Evolutionary conservation across 345 rosid genomes (phyloP), one percentile per base, ranked within the genome.

Genomic region (Aethionema arabicum): DNA sequence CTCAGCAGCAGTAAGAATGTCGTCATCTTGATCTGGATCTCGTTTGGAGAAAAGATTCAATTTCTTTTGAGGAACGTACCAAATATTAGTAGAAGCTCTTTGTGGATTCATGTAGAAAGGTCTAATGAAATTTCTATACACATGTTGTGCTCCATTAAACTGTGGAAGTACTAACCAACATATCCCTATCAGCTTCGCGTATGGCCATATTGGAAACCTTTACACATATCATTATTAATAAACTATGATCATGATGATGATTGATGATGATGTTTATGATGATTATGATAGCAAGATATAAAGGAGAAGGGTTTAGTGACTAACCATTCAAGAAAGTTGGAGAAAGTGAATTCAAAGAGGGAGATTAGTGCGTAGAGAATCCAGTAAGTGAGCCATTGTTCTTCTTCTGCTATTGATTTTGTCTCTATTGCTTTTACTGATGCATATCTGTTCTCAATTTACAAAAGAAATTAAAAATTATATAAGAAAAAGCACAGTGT

Each of bases 361-460:
- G 99, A 76, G 63, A 85, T 70, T 74, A 95, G 66, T 21, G 97
- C 90, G 64, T 95, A 90, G 37, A 95, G 90, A 72, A 95, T 87
- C 96, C 97, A 90, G 33, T 93, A 93, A 35, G 97, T 84, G 53
- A 93, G 96, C 99, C 97, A 87, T 66, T 93, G 97, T 63, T 82
- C 80, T 63, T 87, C 99, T 73, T 90, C 95, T 29, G 72, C 66
- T 12, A 73, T 79, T 60, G 96, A 84, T 74, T 81, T 86, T 48
- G 85, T 84, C 86, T 95, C 96, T 70, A 86, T 92, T 62, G 96
- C 98, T 70, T 84, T 83, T 56, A 92, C 72, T 9, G 98, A 88
- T 59, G 95, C 98, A 75, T 89, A 89, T 31, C 96, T 92, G 84
- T 62, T 42, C 11, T 9, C 27, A 21, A 8, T 7, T n/a, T 56